These are phyloP conservation scores for Wickerhamomyces sydowiorum DNA, from an alignment of 805 yeast species.

Conservation along the genomic window DNA sequence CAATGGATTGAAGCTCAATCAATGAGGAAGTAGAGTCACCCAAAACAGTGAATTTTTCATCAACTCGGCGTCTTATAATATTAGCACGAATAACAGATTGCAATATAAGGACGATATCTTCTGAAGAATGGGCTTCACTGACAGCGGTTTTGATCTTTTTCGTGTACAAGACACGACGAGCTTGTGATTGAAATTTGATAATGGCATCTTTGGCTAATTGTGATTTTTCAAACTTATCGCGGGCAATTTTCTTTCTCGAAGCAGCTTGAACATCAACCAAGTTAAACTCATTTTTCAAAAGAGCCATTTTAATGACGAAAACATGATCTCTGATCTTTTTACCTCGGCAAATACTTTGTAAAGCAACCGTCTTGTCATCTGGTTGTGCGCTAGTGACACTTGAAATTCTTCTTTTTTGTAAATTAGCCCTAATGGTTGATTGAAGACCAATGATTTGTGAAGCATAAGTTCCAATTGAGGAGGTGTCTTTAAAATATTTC, in stretches of 20 bases:
- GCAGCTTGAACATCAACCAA: slow-evolving; percentile 12
- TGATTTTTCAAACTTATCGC: background rate
- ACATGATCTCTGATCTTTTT: slow-evolving; percentile 22
- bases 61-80: slow-evolving; percentile 6
- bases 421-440: slow-evolving; percentile 28
- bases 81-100: slow-evolving; percentile 34
- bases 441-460: slow-evolving; percentile 27
- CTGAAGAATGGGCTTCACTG: slow-evolving; percentile 18
- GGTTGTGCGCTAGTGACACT: slow-evolving; percentile 8
- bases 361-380: slow-evolving; percentile 6
- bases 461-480: slow-evolving; percentile 18
- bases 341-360: slow-evolving; percentile 44
- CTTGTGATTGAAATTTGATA: slow-evolving; percentile 29
- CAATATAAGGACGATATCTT: slow-evolving; percentile 25
- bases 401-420: slow-evolving; percentile 10
- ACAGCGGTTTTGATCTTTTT: slow-evolving; percentile 15
- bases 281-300: slow-evolving; percentile 12
- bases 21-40: slow-evolving; percentile 15
- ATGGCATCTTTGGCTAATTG: slow-evolving; percentile 13
- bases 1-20: slow-evolving; percentile 45
- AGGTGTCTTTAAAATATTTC: slow-evolving; percentile 20
- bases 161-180: slow-evolving; percentile 28
- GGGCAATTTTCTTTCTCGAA: slow-evolving; percentile 10
- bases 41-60: background rate
- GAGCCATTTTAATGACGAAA: slow-evolving; percentile 8